phyloP scores from a whole-genome alignment of 257 asterid genomes.

The Craterostigma plantagineum region DNA sequence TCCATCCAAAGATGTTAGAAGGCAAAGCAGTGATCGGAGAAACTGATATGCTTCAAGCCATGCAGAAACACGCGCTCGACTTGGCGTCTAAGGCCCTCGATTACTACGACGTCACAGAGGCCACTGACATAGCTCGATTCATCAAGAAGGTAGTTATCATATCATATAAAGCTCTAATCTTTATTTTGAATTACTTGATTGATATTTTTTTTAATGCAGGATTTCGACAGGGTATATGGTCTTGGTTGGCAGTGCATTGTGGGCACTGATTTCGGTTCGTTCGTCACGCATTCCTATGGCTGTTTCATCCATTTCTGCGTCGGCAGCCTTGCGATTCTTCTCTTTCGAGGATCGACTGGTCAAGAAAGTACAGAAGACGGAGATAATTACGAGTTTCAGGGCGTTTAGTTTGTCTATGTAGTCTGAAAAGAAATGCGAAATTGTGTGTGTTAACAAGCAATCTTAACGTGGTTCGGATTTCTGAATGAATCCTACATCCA shows the following conservation, averaged over 20 bases:
- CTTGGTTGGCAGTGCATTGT: constrained; percentile 84
- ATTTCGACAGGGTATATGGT: constrained; percentile 46
- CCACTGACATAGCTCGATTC: constrained; percentile 72
- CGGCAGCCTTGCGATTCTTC: constrained; percentile 65
- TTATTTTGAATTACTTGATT: too few relatives aligned
- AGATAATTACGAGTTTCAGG: constrained; percentile 9
- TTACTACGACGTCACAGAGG: constrained; percentile 59
- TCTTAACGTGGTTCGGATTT: too few relatives aligned
- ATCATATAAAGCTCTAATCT: too few relatives aligned
- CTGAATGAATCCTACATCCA: too few relatives aligned
- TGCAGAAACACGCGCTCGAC: constrained; percentile 64
- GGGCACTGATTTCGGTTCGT: constrained; percentile 82
- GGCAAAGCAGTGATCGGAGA: constrained; percentile 75
- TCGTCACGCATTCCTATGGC: constrained; percentile 73
- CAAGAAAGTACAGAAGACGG: too few relatives aligned
- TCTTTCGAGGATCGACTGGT: constrained; percentile 18
- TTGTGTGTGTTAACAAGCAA: too few relatives aligned
- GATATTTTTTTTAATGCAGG: constrained; percentile 22
- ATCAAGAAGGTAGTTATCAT: constrained; percentile 40
- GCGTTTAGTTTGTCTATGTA: too few relatives aligned
- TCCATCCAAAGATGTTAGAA: constrained; percentile 33
- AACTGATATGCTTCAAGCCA: constrained; percentile 53
- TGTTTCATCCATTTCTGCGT: constrained; percentile 60
- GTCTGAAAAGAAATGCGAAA: too few relatives aligned
- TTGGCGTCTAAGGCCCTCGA: constrained; percentile 83